Evolutionary conservation across 192 early-diverging fungal species (phyloP).

Genomic region (Mortierella antarctica): DNA sequence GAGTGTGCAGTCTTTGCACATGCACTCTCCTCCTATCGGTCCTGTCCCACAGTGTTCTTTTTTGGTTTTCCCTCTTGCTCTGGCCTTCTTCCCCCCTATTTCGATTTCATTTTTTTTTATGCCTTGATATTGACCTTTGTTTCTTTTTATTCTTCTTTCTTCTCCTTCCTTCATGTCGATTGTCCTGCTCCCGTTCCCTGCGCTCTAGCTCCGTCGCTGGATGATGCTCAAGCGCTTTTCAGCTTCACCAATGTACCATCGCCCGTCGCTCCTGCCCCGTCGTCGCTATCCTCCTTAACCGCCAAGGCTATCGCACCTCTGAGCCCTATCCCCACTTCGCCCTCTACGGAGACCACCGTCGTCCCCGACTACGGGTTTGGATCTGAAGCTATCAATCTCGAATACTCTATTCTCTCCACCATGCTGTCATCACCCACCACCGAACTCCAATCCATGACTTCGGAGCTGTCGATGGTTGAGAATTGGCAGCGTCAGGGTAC

Average conservation of each 20-base stretch:
- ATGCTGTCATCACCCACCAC: constrained; percentile 73
- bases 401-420: constrained; percentile 90
- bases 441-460: constrained; percentile 46
- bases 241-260: constrained; percentile 34
- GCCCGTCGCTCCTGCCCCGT: constrained; percentile 14
- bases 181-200: background rate
- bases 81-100: background rate
- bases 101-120: background rate
- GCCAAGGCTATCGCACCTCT: background rate
- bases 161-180: background rate
- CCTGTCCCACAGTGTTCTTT: background rate
- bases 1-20: background rate
- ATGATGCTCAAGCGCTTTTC: constrained; percentile 40
- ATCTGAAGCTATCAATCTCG: constrained; percentile 88
- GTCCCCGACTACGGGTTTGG: constrained; percentile 73
- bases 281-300: constrained; percentile 33
- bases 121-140: background rate
- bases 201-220: constrained; percentile 26
- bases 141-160: background rate
- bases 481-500: constrained; percentile 52
- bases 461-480: constrained; percentile 53
- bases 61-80: background rate
- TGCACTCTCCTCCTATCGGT: background rate
- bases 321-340: background rate
- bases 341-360: constrained; percentile 4